A percentile compares a stretch with the other conserved stretches of the same genome.
Conservation (phyloP, 2,329 filamentous ascomycete genomes). For the Aspergillus felis region DNA sequence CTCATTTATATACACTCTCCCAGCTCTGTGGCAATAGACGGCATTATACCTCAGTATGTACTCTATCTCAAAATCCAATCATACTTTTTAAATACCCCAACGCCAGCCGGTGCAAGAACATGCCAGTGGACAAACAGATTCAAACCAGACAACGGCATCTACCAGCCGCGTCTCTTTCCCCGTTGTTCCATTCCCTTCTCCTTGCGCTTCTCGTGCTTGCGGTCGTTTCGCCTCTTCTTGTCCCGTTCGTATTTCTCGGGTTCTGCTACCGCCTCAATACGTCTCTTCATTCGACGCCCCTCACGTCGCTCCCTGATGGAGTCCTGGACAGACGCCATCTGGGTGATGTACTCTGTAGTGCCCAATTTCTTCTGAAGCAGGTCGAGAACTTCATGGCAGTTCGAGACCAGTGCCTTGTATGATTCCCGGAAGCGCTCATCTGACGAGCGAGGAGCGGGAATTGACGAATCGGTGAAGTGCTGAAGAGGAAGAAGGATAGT, state of each 20-base stretch:
- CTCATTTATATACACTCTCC: conserved; percentile 12
- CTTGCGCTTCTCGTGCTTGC: conserved; percentile 79
- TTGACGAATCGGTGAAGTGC: conserved; percentile 76
- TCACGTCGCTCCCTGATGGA: conserved; percentile 68
- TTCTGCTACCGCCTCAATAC: conserved; percentile 78
- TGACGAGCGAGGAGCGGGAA: conserved; percentile 66
- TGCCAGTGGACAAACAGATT: conserved; percentile 17
- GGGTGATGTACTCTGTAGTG: conserved; percentile 70
- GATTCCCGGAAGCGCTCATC: conserved; percentile 66
- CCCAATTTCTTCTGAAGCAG: conserved; percentile 81
- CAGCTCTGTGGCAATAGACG: not conserved
- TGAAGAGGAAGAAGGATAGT: conserved; percentile 66
- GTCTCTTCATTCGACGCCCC: conserved; percentile 75
- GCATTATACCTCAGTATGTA: not conserved
- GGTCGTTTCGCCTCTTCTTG: conserved; percentile 79
- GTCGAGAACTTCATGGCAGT: conserved; percentile 74
- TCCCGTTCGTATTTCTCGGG: conserved; percentile 74
- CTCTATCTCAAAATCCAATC: conserved; percentile 2
- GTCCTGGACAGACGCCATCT: conserved; percentile 69
- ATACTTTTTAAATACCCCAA: conserved; percentile 18
- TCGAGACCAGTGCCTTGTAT: conserved; percentile 67
- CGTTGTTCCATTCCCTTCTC: conserved; percentile 71
- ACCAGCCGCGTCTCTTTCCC: conserved; percentile 68
- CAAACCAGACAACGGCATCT: conserved; percentile 19
- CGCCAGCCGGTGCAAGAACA: conserved; percentile 2